phyloP scores from a whole-genome alignment of 164 flowering plant genomes.

The Paratinospora sagittata region DNA sequence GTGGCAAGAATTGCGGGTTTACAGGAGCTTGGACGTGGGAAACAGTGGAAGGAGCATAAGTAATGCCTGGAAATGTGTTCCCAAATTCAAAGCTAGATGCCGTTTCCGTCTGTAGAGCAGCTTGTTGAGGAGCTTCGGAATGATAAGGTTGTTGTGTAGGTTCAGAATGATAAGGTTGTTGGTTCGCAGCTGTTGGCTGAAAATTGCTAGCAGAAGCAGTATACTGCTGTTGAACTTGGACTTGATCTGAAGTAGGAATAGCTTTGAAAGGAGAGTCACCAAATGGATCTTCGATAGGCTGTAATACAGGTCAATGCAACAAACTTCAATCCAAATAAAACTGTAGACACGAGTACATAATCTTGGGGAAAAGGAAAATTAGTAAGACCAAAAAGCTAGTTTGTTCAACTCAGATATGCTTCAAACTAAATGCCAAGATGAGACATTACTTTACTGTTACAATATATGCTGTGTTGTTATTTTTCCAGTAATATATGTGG shows the following conservation, averaged over 20 bases:
- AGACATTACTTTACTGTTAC: slow-evolving; percentile 42
- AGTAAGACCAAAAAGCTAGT: neutral
- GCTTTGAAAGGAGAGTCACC: slow-evolving; percentile 92
- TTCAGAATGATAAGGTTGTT: slow-evolving; percentile 3
- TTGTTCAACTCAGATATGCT: neutral
- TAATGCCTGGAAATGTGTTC: slow-evolving; percentile 39
- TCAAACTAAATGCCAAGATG: too few species aligned
- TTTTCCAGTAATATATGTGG: neutral
- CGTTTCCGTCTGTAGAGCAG: slow-evolving; percentile 24
- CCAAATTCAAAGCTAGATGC: slow-evolving; percentile 33
- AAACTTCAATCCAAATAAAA: neutral
- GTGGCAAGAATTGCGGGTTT: slow-evolving; percentile 34
- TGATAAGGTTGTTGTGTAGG: slow-evolving; percentile 9
- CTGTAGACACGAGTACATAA: neutral
- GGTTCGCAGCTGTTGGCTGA: slow-evolving; percentile 26
- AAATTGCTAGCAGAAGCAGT: slow-evolving; percentile 26
- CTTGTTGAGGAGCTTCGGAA: slow-evolving; percentile 25
- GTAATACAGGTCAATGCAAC: slow-evolving; percentile 17
- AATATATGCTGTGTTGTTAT: slow-evolving; percentile 3
- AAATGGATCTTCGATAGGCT: slow-evolving; percentile 87
- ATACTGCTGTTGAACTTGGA: slow-evolving; percentile 29
- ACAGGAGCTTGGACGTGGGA: slow-evolving; percentile 29
- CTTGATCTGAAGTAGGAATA: slow-evolving; percentile 38
- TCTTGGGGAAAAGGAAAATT: neutral
- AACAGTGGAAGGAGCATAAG: slow-evolving; percentile 26